phyloP scores from a whole-genome alignment of 176 grass and related monocot species.

The Oryza meridionalis region DNA sequence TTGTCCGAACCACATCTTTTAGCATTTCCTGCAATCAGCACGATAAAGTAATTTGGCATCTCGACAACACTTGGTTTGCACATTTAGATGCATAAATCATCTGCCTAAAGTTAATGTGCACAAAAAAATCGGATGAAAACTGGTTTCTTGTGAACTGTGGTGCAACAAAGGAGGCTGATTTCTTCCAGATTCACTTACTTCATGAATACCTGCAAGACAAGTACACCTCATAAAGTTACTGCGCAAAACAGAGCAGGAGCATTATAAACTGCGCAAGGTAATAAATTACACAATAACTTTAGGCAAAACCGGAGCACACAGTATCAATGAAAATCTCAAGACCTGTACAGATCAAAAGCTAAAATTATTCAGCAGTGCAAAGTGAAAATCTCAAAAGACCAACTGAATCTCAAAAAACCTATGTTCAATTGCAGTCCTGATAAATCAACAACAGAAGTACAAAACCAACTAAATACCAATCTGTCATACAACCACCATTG shows the following conservation, averaged over 20 bases:
- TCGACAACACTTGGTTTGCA: not conserved
- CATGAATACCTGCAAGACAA: constrained; percentile 87
- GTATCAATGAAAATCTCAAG: not conserved
- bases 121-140: not conserved
- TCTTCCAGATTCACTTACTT: constrained; percentile 69
- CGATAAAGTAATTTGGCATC: constrained; percentile 22
- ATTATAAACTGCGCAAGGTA: constrained; percentile 1
- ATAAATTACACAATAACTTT: not conserved
- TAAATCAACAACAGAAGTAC: not conserved
- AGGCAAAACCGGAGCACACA: not conserved
- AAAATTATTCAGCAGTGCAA: not conserved
- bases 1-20: constrained; percentile 87
- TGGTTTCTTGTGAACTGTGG: not conserved
- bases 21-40: constrained; percentile 85
- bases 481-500: not conserved
- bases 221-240: constrained; percentile 13
- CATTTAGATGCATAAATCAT: not conserved
- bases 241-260: not conserved
- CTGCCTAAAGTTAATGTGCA: not conserved
- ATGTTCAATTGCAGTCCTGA: not conserved
- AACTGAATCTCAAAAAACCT: not conserved
- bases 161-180: constrained; percentile 12
- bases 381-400: too few species aligned
- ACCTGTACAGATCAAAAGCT: not conserved
- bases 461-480: not conserved